Evolutionary conservation across 1,139 yeast genomes (phyloP).

Genomic region (Candida labiduridarum): DNA sequence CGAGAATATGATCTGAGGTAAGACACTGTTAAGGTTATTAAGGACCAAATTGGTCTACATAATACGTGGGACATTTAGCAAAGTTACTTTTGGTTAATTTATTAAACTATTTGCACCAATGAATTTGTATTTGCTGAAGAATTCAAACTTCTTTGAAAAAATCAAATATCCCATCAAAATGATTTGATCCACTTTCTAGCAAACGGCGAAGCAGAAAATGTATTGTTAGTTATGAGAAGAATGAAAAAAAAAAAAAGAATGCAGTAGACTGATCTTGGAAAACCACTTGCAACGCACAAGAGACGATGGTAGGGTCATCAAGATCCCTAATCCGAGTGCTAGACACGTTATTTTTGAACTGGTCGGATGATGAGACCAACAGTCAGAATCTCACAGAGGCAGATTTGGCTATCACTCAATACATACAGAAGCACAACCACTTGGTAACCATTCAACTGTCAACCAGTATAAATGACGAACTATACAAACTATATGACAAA

Average conservation of each 20-base stretch:
- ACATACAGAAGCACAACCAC: slow-evolving; percentile 43
- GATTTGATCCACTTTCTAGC: not conserved
- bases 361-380: slow-evolving; percentile 23
- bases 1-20: no score
- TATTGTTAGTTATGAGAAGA: not conserved
- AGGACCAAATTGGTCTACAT: no score
- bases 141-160: not conserved
- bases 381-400: slow-evolving; percentile 20
- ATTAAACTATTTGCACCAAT: no score
- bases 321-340: slow-evolving; percentile 35
- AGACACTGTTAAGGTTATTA: no score
- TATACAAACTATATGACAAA: slow-evolving; percentile 45
- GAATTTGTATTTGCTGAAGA: no score
- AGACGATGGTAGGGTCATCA: slow-evolving; percentile 36
- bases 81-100: no score
- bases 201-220: not conserved
- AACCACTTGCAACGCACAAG: not conserved
- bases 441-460: slow-evolving; percentile 33
- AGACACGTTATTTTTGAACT: slow-evolving; percentile 28
- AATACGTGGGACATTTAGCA: no score
- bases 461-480: slow-evolving; percentile 50
- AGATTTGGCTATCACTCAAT: slow-evolving; percentile 22
- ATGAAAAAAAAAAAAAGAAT: not conserved
- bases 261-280: not conserved
- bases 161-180: no score